These are phyloP conservation scores for Xerocomellus amylosporus DNA, from an alignment of 768 basidiomycete species.

Conservation along the genomic window DNA sequence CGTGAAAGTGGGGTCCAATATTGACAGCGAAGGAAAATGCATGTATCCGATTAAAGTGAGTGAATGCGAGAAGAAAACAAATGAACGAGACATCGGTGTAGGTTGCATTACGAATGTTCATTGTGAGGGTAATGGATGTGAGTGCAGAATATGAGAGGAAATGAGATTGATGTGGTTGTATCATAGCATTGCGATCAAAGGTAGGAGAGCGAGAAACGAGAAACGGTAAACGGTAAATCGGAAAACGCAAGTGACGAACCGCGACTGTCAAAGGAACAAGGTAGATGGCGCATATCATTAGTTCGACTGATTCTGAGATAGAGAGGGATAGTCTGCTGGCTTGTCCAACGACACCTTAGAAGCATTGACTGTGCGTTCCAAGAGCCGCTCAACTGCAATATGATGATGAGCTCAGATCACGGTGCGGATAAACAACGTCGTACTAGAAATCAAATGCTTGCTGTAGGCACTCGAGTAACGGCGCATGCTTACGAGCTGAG, in stretches of 20 bases:
- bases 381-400: slow-evolving; percentile 61
- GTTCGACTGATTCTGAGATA: slow-evolving; percentile 25
- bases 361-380: slow-evolving; percentile 47
- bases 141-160: slow-evolving; percentile 29
- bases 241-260: slow-evolving; percentile 6
- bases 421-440: slow-evolving; percentile 27
- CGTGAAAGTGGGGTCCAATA: slow-evolving; percentile 23
- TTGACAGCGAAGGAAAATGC: slow-evolving; percentile 29
- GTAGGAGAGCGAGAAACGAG: slow-evolving; percentile 12
- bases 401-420: slow-evolving; percentile 7
- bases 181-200: slow-evolving; percentile 37
- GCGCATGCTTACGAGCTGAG: slow-evolving; percentile 68
- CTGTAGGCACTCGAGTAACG: slow-evolving; percentile 69
- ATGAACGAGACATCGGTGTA: slow-evolving; percentile 21
- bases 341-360: slow-evolving; percentile 27
- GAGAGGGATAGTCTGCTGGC: slow-evolving; percentile 30
- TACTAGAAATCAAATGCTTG: slow-evolving; percentile 81
- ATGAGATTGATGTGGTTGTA: slow-evolving; percentile 33
- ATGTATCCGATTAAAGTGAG: slow-evolving; percentile 26
- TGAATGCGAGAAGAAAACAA: slow-evolving; percentile 17
- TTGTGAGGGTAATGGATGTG: slow-evolving; percentile 32
- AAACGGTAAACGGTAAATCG: neutral
- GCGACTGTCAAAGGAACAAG: slow-evolving; percentile 8
- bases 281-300: slow-evolving; percentile 9
- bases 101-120: slow-evolving; percentile 38